phyloP scores from a whole-genome alignment of 306 rosid genomes.

The Urtica urens region DNA sequence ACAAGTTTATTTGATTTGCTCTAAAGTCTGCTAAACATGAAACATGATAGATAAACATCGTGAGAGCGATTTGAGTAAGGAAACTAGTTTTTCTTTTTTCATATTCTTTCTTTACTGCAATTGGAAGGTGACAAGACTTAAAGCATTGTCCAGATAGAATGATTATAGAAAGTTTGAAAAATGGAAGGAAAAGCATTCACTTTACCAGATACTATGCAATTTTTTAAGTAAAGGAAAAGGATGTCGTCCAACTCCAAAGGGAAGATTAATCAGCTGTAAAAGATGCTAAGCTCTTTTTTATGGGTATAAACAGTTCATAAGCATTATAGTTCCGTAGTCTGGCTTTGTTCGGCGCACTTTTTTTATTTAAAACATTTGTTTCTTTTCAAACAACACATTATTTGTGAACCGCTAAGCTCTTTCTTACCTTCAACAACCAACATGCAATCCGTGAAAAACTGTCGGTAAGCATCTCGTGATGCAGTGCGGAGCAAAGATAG shows the following conservation, averaged over 20 bases:
- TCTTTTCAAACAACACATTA: too few species aligned
- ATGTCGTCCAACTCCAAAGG: too few species aligned
- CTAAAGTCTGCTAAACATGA: not conserved
- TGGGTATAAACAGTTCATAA: too few species aligned
- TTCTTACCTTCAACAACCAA: constrained; percentile 54
- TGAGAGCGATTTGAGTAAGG: not conserved
- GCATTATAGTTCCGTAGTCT: too few species aligned
- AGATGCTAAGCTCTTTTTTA: too few species aligned
- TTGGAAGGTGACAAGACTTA: not conserved
- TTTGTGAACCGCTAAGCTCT: not conserved
- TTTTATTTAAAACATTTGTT: too few species aligned
- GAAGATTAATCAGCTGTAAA: too few species aligned
- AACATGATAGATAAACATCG: not conserved
- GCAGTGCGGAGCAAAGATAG: constrained; percentile 68
- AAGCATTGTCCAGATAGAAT: not conserved
- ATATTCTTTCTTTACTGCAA: not conserved
- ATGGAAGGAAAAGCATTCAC: not conserved
- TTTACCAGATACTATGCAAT: not conserved
- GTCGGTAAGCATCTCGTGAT: constrained; percentile 53
- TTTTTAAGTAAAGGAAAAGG: not conserved
- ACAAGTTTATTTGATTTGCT: not conserved
- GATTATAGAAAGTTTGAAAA: too few species aligned
- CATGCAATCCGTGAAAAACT: constrained; percentile 59
- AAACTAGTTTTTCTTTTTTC: not conserved
- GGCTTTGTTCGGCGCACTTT: too few species aligned